Percentiles rank a stretch among this genome's conserved stretches.
Evolutionary conservation across 1,284 basidiomycete species (phyloP).

Genomic region (Leccinum brunneo-olivaceum): DNA sequence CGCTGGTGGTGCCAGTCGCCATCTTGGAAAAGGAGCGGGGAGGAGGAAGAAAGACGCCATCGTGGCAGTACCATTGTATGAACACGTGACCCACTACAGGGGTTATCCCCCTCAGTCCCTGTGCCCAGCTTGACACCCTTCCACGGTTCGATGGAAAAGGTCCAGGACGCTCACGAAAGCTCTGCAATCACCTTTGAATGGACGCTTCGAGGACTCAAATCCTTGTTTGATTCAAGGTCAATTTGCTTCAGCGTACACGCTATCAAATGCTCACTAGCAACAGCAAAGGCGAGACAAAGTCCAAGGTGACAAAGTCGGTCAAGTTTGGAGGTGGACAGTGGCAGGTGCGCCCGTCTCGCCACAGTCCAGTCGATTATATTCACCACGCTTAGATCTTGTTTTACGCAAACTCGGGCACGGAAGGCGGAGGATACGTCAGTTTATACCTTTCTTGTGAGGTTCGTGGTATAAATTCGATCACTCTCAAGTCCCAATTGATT

Average conservation of each 20-base stretch:
- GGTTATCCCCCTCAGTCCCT: conserved; percentile 6
- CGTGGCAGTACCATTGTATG: conserved; percentile 11
- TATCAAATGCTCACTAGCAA: not conserved
- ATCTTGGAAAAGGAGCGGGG: conserved; percentile 10
- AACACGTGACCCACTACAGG: conserved; percentile 17
- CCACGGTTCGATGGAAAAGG: conserved; percentile 21
- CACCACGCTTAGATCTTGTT: conserved; percentile 54
- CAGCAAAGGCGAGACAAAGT: conserved; percentile 63
- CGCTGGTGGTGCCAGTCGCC: conserved; percentile 17
- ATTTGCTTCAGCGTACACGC: rapidly evolving
- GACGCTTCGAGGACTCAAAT: conserved; percentile 61
- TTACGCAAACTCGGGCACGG: conserved; percentile 72
- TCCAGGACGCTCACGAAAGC: conserved; percentile 39
- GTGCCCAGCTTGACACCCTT: conserved; percentile 5
- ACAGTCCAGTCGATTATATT: not conserved
- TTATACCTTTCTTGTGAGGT: conserved; percentile 79
- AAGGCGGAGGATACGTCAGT: conserved; percentile 52
- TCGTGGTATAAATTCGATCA: conserved; percentile 20
- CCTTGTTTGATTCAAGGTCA: conserved; percentile 65
- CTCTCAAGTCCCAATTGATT: conserved; percentile 11
- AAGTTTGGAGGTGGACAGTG: conserved; percentile 65
- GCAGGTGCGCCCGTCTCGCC: conserved; percentile 42
- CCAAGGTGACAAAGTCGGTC: conserved; percentile 61
- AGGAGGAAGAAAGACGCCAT: not conserved
- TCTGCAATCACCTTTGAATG: conserved; percentile 68